A percentile compares a stretch with the other conserved stretches of the same genome.
phyloP scores from a whole-genome alignment of 805 yeast species.

The Starmerella apicola region DNA sequence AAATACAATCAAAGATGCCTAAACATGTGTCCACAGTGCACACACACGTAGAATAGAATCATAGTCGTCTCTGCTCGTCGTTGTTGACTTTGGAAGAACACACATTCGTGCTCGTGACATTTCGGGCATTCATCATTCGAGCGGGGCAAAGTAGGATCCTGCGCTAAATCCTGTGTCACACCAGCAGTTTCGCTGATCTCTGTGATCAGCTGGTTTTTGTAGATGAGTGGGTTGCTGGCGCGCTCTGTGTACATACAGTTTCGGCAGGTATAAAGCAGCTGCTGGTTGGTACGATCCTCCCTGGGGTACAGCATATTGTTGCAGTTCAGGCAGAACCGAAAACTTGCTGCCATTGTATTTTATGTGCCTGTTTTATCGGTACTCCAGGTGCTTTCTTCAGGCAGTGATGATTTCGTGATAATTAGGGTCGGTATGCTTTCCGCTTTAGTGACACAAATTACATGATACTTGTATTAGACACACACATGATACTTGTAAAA shows the following conservation, averaged over 20 bases:
- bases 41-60: constrained; percentile 82
- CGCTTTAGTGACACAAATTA: too few species aligned
- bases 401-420: background rate
- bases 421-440: background rate
- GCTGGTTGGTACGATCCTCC: constrained; percentile 70
- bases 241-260: constrained; percentile 88
- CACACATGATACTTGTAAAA: too few species aligned
- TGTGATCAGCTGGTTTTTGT: constrained; percentile 83
- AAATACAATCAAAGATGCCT: constrained; percentile 8
- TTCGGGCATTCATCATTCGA: constrained; percentile 87
- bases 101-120: constrained; percentile 81
- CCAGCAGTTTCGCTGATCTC: constrained; percentile 93
- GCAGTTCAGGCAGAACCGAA: constrained; percentile 91
- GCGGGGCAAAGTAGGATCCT: constrained; percentile 95
- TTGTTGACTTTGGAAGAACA: constrained; percentile 94
- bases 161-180: constrained; percentile 86
- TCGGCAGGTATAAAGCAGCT: constrained; percentile 81
- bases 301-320: constrained; percentile 97
- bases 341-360: constrained; percentile 57
- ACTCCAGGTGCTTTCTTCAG: background rate
- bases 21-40: constrained; percentile 70
- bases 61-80: constrained; percentile 88
- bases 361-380: background rate
- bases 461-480: too few species aligned
- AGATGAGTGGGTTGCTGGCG: constrained; percentile 73